These are phyloP conservation scores for Rhodamnia argentea DNA, from an alignment of 345 rosid genomes.

Conservation along the genomic window DNA sequence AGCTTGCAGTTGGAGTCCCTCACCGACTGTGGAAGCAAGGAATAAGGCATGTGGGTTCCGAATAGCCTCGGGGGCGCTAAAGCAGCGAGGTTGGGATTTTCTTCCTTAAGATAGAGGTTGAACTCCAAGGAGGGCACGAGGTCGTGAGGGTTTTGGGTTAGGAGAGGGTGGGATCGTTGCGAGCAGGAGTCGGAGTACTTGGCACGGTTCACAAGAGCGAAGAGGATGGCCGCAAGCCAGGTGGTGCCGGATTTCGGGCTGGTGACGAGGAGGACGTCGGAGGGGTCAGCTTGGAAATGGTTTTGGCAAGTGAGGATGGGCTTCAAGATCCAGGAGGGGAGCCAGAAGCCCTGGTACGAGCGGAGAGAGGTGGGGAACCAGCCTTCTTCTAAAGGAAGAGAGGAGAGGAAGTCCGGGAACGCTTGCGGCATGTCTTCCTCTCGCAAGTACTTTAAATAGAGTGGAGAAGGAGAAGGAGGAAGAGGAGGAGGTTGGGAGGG, in stretches of 20 bases:
- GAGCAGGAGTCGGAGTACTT: too few relatives aligned
- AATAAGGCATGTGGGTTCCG: too few relatives aligned
- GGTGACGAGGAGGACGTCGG: too few relatives aligned
- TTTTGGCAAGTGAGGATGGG: neutral
- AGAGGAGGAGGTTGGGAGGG: neutral
- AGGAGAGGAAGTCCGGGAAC: neutral
- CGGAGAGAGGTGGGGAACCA: neutral
- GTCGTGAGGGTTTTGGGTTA: conserved; percentile 1
- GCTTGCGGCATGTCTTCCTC: neutral
- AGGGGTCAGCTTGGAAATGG: too few relatives aligned
- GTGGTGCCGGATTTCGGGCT: too few relatives aligned
- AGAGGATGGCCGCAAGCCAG: too few relatives aligned
- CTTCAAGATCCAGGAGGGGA: neutral
- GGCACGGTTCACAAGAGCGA: too few relatives aligned
- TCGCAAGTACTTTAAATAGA: neutral
- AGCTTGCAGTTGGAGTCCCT: too few relatives aligned
- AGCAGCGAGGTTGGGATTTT: too few relatives aligned
- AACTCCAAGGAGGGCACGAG: conserved; percentile 4
- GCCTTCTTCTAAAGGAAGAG: neutral
- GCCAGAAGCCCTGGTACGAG: conserved; percentile 8
- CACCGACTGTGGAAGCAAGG: too few relatives aligned
- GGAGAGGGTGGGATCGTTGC: neutral
- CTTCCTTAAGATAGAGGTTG: neutral
- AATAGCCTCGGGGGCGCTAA: too few relatives aligned
- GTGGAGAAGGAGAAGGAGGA: too few relatives aligned